Base-by-base conservation (phyloP, 139 green algal genomes). In the Closterium sp. region DNA sequence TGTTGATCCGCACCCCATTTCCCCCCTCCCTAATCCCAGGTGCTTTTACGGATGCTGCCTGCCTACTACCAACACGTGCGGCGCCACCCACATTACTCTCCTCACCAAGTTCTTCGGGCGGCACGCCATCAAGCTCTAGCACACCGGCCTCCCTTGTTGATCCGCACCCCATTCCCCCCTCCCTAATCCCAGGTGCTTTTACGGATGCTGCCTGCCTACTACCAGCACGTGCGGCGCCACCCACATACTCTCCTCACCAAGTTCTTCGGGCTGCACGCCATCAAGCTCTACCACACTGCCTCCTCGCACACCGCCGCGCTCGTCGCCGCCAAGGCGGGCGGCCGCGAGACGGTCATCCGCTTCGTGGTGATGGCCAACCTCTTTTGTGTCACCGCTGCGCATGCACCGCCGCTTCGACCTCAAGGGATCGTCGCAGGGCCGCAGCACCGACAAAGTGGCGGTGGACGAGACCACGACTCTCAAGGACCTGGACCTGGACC, bases 281-380 rank as follows among this genome's bases (percentile, higher is more conserved):
- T 89, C 86, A 84, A 84, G 10, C 10, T 89, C 9, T 33, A 89
- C 30, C 16, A 31, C 36, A 66, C 38, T 19, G 55, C 55, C 55
- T 76, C 55, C 55, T 76, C 55, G 1, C 36, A 55, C 36, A 55
- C 36, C 36, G 36, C 6, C 36, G 23, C 36, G 4, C 36, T 55
- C 36, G 36, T 55, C 36, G 36, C 36, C 36, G 4, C 6, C 36
- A 4, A 55, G 55, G 55, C 55, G 55, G 55, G 55, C 55, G 55
- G 55, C 16, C 55, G 55, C 12, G 55, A 76, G 55, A 28, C 36
- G 36, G 4, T 55, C 4, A 55, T 93, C 30, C 96, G 98, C 2
- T 98, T 99, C 91, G 93, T 99, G 35, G 97, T 99, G 1, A 99
- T 99, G 98, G 95, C 91, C 92, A 99, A 99, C 94, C 92, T 99